Evolutionary conservation across 2,329 filamentous ascomycete species (phyloP).

Genomic region (Trichoderma koningii): DNA sequence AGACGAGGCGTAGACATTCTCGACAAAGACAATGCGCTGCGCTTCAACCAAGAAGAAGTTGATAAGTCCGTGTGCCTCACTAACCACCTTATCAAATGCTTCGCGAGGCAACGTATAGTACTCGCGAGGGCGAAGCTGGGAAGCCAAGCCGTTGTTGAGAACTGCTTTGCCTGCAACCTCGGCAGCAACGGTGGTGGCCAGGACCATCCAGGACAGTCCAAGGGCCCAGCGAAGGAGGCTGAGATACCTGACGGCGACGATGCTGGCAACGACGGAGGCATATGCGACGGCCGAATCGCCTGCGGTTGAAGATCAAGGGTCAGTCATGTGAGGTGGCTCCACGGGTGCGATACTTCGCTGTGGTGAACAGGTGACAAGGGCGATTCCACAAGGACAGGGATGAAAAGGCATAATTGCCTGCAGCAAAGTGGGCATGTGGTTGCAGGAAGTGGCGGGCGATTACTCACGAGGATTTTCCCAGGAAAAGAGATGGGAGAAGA

Average conservation of each 20-base stretch:
- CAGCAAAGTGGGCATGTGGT: neutral
- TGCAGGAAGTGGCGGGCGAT: neutral
- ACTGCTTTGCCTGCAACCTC: slow-evolving; percentile 64
- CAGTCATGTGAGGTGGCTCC: slow-evolving; percentile 8
- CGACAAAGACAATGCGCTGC: slow-evolving; percentile 68
- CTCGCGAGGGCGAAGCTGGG: slow-evolving; percentile 65
- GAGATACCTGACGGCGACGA: slow-evolving; percentile 66
- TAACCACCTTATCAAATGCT: slow-evolving; percentile 61
- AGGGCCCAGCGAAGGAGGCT: slow-evolving; percentile 66
- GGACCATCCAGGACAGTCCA: slow-evolving; percentile 65
- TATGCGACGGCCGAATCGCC: slow-evolving; percentile 68
- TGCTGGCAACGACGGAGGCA: slow-evolving; percentile 56
- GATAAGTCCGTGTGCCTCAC: slow-evolving; percentile 66
- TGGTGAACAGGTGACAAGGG: neutral
- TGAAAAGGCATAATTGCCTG: neutral
- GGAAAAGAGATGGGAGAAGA: slow-evolving; percentile 69
- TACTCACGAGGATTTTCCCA: slow-evolving; percentile 68
- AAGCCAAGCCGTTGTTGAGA: slow-evolving; percentile 62
- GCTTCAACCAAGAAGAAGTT: slow-evolving; percentile 73
- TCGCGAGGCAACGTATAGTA: slow-evolving; percentile 68
- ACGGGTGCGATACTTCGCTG: neutral
- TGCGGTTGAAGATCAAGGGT: slow-evolving; percentile 37
- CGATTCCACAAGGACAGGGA: neutral
- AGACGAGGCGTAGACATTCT: slow-evolving; percentile 63
- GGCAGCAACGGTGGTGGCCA: slow-evolving; percentile 61